These are phyloP conservation scores for Pterocarpus macrocarpus DNA, from an alignment of 306 rosid species.

Conservation along the genomic window DNA sequence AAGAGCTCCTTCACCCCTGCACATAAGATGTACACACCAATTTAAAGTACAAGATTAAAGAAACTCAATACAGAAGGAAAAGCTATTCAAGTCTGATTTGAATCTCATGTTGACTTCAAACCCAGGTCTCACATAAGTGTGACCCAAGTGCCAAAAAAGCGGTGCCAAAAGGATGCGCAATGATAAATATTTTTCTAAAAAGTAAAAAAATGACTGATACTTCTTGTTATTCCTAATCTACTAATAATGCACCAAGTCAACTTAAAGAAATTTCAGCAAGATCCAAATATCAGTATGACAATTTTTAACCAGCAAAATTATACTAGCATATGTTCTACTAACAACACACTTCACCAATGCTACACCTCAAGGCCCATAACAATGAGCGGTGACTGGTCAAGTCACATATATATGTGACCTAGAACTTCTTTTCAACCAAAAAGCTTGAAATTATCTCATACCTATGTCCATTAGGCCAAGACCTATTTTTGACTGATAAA, in stretches of 20 bases:
- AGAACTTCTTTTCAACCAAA: constrained; percentile 41
- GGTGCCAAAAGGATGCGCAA: constrained; percentile 11
- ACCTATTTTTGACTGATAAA: constrained; percentile 95
- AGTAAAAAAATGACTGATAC: background rate
- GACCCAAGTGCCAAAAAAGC: constrained; percentile 27
- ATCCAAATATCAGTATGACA: constrained; percentile 17
- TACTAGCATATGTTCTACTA: background rate
- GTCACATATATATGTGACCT: constrained; percentile 3
- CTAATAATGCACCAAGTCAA: background rate
- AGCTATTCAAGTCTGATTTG: constrained; percentile 19
- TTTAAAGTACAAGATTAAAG: constrained; percentile 25
- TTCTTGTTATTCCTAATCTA: constrained; percentile 15
- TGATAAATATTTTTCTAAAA: constrained; percentile 22
- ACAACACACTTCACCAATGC: constrained; percentile 27
- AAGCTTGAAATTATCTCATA: constrained; percentile 37
- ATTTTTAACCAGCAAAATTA: constrained; percentile 8
- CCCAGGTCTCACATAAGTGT: constrained; percentile 1
- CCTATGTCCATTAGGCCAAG: constrained; percentile 92
- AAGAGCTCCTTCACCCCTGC: constrained; percentile 92
- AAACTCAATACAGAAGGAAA: constrained; percentile 29
- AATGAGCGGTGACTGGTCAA: constrained; percentile 30
- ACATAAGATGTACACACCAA: constrained; percentile 37
- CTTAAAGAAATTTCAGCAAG: constrained; percentile 20
- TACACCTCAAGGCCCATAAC: constrained; percentile 11
- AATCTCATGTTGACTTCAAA: constrained; percentile 33